Conservation (phyloP, 2,329 filamentous ascomycete species). For the Sclerotinia glacialis region DNA sequence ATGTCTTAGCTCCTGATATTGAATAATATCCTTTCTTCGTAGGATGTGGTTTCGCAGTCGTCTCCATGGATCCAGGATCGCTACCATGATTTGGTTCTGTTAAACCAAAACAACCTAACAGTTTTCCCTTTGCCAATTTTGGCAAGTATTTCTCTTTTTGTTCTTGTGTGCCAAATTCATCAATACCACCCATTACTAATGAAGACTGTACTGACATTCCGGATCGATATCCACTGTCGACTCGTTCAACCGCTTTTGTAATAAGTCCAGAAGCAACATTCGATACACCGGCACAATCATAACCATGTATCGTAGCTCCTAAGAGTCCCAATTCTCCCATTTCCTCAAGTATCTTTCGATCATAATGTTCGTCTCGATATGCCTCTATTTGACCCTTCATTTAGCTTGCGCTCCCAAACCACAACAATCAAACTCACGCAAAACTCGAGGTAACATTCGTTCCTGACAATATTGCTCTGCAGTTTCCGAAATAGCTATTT, state of each 20-base stretch:
- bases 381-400: slow-evolving; percentile 56
- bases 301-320: slow-evolving; percentile 81
- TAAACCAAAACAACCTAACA: slow-evolving; percentile 82
- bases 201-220: slow-evolving; percentile 94
- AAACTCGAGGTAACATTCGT: slow-evolving; percentile 75
- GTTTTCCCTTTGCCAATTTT: slow-evolving; percentile 74
- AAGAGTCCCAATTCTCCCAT: slow-evolving; percentile 92
- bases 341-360: slow-evolving; percentile 79
- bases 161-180: slow-evolving; percentile 82
- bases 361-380: slow-evolving; percentile 83
- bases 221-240: slow-evolving; percentile 88
- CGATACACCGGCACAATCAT: slow-evolving; percentile 83
- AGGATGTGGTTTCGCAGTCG: slow-evolving; percentile 77
- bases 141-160: slow-evolving; percentile 83
- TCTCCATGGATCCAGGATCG: slow-evolving; percentile 90
- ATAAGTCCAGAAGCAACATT: slow-evolving; percentile 88
- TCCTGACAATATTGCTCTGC: slow-evolving; percentile 95
- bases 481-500: slow-evolving; percentile 83
- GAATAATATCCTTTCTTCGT: slow-evolving; percentile 78
- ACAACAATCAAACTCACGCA: slow-evolving; percentile 57
- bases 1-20: slow-evolving; percentile 82
- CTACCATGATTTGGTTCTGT: slow-evolving; percentile 93
- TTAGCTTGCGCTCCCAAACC: slow-evolving; percentile 17
- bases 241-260: slow-evolving; percentile 83
- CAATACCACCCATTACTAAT: slow-evolving; percentile 87